Evolutionary conservation across 768 basidiomycete genomes (phyloP), one percentile per base, ranked within the genome.

Genomic region (Rossbeevera mucosa): DNA sequence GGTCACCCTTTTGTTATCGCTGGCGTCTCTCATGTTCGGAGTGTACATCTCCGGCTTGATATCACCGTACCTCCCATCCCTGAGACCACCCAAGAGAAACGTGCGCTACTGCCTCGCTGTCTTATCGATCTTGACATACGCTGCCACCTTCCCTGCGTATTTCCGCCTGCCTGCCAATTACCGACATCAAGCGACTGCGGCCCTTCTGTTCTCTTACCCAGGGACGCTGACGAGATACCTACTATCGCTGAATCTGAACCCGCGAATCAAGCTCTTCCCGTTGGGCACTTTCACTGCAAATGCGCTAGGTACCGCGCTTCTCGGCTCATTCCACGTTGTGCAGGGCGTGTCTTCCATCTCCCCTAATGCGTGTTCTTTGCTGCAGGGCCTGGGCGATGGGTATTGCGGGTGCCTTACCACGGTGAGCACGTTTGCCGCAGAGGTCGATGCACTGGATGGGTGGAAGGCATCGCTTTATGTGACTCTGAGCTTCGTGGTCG

Each of bases 361-460:
- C 2, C 64, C 69, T 20, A 71, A 76, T 53, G 75, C 80, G 29
- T 96, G 94, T 64, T 75, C 80, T 22, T 73, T 91, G 18, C 68
- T 97, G 38, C 86, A 90, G 63, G 94, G 92, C 1, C 71, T 98
- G 31, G 74, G 76, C 21, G 92, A 97, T 65, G 96, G 96, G 7
- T 97, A 92, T 64, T 97, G 94, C 65, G 96, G 94, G 11, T 94
- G 92, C 71, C 74, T 98, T 59, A 94, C 88, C 2, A 99, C 96
- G 1, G 80, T 99, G 59, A 92, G 89, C 67, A 98, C 94, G 16
- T 95, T 98, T 63, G 87, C 83, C 2, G 85, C 85, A 8, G 96
- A 99, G 65, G 66, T 90, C 20, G 70, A 75, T 29, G 78, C 79
- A 38, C 71, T 94, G 54, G 68, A 73, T 40, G 66, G 74, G 28